Evolutionary conservation across 176 grass and related monocot species (phyloP), one percentile per base, ranked within the genome.

Genomic region (Juncus inflexus): DNA sequence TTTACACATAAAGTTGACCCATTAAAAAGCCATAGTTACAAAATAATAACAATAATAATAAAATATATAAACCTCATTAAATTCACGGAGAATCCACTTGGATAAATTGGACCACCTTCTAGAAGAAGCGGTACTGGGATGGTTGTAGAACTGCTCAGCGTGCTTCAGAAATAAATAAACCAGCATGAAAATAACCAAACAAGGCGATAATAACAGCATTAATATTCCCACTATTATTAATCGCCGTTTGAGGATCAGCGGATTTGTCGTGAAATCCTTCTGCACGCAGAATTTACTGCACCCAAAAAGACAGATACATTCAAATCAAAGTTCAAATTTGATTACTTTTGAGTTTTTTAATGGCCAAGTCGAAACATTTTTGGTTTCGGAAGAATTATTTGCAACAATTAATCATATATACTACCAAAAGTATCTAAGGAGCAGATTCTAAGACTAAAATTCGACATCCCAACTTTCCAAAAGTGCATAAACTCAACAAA

Each of bases 81-180:
- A 92, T 53, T 99, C 95, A 74, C 95, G 86, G 45, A 99, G 86
- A 74, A 90, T 99, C 95, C 95, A 99, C 55, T 87, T 90, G 16
- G 95, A 86, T 61, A 99, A 81, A 72, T 90, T 99, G 67, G 95
- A 99, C 95, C 95, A 99, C 58, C 95, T 80, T 64, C 95, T 79
- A 74, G 95, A 99, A 53, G 95, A 99, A 13, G 95, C 95, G 69
- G 83, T 92, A 55, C 89, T 90, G 4, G 95, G 95, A 61, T 99
- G 83, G 79, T 99, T 85, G 61, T 99, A 99, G 64, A 99, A 84
- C 70, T 94, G 88, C 65, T 99, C 95, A 10, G 89, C 95, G 60
- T 99, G 89, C 57, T 86, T 90, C 55, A 99, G 72, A 66, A 99
- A 86, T 58, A 94, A 83, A 69, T 99, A 92, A 38, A 99, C 95